Evolutionary conservation across 768 basidiomycete genomes (phyloP).

Genomic region (Auricularia sp.): DNA sequence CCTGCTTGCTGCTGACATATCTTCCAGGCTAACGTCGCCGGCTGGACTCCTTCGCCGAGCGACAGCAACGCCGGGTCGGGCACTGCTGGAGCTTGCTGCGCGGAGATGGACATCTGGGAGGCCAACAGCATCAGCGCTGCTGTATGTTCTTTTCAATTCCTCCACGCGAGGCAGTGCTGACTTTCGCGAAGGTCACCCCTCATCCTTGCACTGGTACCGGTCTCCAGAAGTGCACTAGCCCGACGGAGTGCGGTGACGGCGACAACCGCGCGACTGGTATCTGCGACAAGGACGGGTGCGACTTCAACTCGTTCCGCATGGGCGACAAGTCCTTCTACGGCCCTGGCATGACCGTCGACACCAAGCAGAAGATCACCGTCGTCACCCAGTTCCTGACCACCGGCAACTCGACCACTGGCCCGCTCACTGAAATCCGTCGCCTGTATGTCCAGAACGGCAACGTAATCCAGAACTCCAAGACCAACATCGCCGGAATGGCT

Average conservation of each 20-base stretch:
- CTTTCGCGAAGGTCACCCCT: slow-evolving; percentile 26
- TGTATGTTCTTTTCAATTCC: slow-evolving; percentile 11
- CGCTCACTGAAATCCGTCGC: slow-evolving; percentile 43
- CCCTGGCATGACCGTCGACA: slow-evolving; percentile 15
- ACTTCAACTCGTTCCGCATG: slow-evolving; percentile 55
- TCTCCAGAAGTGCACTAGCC: slow-evolving; percentile 33
- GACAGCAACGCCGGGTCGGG: slow-evolving; percentile 40
- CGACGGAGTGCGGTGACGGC: slow-evolving; percentile 27
- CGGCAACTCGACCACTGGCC: slow-evolving; percentile 35
- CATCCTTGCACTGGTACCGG: slow-evolving; percentile 37
- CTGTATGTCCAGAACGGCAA: slow-evolving; percentile 45
- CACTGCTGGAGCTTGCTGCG: slow-evolving; percentile 40
- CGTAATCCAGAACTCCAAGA: slow-evolving; percentile 42
- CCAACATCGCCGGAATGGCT: slow-evolving; percentile 35
- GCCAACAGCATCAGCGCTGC: slow-evolving; percentile 39
- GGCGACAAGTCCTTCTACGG: slow-evolving; percentile 27
- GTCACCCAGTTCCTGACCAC: slow-evolving; percentile 46
- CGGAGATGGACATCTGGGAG: slow-evolving; percentile 54
- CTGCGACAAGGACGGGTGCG: slow-evolving; percentile 50
- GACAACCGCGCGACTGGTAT: slow-evolving; percentile 29
- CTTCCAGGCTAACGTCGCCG: slow-evolving; percentile 36
- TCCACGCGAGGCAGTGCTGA: neutral
- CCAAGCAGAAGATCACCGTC: slow-evolving; percentile 14
- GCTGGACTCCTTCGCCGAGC: slow-evolving; percentile 29
- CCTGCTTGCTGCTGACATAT: neutral